Conservation (phyloP, 371 early-diverging fungal species). For the Mortierella sp. region DNA sequence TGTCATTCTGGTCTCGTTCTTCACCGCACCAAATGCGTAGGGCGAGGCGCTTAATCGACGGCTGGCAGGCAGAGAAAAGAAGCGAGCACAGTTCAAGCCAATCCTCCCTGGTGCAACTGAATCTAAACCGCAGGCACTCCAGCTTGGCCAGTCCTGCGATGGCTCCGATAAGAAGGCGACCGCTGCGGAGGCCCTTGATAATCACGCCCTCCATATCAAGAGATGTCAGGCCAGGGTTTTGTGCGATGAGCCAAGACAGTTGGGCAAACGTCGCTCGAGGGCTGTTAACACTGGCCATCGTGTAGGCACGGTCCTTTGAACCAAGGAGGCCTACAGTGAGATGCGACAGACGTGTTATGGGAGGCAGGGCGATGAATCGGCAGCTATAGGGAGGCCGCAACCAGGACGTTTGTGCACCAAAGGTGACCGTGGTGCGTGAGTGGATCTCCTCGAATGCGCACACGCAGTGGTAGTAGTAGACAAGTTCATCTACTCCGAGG, state of each 20-base stretch:
- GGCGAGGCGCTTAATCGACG: too few species aligned
- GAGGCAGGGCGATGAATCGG: not conserved
- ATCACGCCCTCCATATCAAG: not conserved
- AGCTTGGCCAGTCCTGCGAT: not conserved
- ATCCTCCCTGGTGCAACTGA: not conserved
- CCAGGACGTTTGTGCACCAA: not conserved
- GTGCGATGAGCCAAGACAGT: not conserved
- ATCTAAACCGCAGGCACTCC: not conserved
- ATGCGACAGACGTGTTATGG: not conserved
- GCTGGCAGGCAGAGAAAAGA: not conserved
- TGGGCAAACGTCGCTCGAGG: not conserved
- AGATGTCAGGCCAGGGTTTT: not conserved
- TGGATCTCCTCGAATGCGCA: not conserved
- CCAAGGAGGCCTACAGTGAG: not conserved
- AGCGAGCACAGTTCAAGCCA: not conserved
- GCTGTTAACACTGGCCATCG: not conserved
- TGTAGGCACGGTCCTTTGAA: not conserved
- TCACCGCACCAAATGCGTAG: too few species aligned
- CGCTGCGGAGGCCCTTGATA: not conserved
- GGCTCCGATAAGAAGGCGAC: not conserved
- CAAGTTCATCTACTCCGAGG: not conserved
- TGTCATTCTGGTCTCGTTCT: too few species aligned
- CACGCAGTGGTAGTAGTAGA: not conserved
- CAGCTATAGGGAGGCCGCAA: not conserved
- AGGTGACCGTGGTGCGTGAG: not conserved